Conservation (phyloP, 2,329 filamentous ascomycete species). For the Epichloe brachyelytri region DNA sequence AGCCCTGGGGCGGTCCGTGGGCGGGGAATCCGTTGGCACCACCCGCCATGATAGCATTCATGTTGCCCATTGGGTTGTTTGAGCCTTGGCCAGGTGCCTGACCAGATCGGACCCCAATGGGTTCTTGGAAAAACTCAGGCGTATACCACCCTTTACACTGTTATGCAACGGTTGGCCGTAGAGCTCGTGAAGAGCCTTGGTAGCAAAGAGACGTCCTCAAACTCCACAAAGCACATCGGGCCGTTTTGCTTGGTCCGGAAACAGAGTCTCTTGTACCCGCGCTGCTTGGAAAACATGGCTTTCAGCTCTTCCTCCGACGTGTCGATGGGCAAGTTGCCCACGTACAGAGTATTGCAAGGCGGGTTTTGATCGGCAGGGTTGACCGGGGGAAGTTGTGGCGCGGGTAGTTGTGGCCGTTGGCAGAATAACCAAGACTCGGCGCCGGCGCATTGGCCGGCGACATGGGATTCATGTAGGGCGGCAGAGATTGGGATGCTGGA, state of each 20-base stretch:
- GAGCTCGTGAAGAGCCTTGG: conserved; percentile 77
- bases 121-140: conserved; percentile 94
- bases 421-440: conserved; percentile 16
- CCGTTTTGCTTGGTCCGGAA: conserved; percentile 92
- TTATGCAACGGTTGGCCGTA: conserved; percentile 83
- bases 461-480: conserved; percentile 36
- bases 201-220: conserved; percentile 84
- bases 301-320: conserved; percentile 94
- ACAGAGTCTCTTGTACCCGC: conserved; percentile 89
- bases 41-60: conserved; percentile 43
- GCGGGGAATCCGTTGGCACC: conserved; percentile 47
- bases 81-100: conserved; percentile 40
- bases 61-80: conserved; percentile 34
- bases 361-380: conserved; percentile 95
- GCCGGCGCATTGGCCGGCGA: conserved; percentile 37
- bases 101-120: conserved; percentile 75
- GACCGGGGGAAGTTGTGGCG: conserved; percentile 66
- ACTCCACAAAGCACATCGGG: conserved; percentile 98
- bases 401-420: conserved; percentile 40
- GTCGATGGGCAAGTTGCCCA: conserved; percentile 88
- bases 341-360: conserved; percentile 94
- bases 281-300: conserved; percentile 79
- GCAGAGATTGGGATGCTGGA: conserved; percentile 42
- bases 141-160: conserved; percentile 87
- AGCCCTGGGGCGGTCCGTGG: conserved; percentile 76